These are phyloP conservation scores for Aspergillus pseudonomiae DNA, from an alignment of 2,329 filamentous ascomycete genomes.

Conservation along the genomic window DNA sequence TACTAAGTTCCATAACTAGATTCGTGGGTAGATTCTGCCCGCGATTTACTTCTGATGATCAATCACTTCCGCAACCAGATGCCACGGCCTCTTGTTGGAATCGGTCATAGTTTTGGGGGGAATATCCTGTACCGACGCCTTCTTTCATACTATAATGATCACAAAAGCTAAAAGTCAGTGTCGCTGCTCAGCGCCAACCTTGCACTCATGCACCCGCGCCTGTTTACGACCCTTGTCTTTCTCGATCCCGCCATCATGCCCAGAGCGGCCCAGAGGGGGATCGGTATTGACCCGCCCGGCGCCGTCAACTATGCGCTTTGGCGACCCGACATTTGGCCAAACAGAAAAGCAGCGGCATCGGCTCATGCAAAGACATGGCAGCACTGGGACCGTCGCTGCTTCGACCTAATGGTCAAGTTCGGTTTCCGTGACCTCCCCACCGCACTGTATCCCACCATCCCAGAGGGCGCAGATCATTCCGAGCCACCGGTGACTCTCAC, in stretches of 20 bases:
- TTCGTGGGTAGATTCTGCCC: constrained; percentile 19
- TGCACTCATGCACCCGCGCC: constrained; percentile 9
- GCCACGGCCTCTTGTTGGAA: constrained; percentile 19
- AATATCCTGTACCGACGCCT: neutral
- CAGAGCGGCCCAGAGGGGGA: neutral
- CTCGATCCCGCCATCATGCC: constrained; percentile 15
- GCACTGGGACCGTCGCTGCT: constrained; percentile 15
- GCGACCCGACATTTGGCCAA: constrained; percentile 14
- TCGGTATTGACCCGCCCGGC: constrained; percentile 1
- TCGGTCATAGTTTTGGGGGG: constrained; percentile 22
- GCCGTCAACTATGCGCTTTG: constrained; percentile 6
- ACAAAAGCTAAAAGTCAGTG: neutral
- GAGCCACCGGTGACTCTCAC: constrained; percentile 13
- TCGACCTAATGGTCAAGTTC: constrained; percentile 9
- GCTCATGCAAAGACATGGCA: constrained; percentile 4
- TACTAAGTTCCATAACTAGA: neutral
- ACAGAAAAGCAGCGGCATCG: constrained; percentile 5
- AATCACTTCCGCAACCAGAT: constrained; percentile 22
- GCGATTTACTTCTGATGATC: constrained; percentile 21
- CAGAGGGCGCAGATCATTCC: neutral
- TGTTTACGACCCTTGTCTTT: constrained; percentile 12
- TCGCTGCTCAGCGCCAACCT: neutral
- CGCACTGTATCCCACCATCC: constrained; percentile 5
- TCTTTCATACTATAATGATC: neutral
- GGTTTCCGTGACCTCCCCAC: constrained; percentile 18